Percentiles rank a stretch among this genome's conserved stretches.
Evolutionary conservation across 345 rosid species (phyloP).

Genomic region (Euphorbia peplus): DNA sequence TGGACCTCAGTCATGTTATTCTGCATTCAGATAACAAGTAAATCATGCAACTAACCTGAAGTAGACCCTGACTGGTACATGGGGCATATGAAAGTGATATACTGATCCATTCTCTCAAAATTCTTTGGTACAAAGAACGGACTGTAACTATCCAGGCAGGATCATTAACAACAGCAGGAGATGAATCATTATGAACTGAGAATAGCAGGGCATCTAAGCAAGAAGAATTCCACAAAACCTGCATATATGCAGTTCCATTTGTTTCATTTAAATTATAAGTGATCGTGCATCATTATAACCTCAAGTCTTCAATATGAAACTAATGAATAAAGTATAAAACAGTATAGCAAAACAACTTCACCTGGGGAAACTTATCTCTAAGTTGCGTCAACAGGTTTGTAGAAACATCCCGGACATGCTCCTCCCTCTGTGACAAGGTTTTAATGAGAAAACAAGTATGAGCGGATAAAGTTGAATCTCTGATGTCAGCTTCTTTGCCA

Average conservation of each 20-base stretch:
- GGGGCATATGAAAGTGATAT: slow-evolving; percentile 93
- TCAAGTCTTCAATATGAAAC: slow-evolving; percentile 4
- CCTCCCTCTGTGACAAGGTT: slow-evolving; percentile 96
- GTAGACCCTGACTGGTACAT: slow-evolving; percentile 97
- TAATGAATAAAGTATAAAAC: not conserved
- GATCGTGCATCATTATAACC: slow-evolving; percentile 14
- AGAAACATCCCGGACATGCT: slow-evolving; percentile 79
- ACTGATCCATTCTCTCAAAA: slow-evolving; percentile 88
- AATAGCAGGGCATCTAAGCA: slow-evolving; percentile 84
- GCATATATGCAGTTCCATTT: slow-evolving; percentile 30
- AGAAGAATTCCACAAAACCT: slow-evolving; percentile 97
- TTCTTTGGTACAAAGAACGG: slow-evolving; percentile 79
- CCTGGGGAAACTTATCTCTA: slow-evolving; percentile 98
- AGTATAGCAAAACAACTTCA: slow-evolving; percentile 24
- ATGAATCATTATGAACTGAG: slow-evolving; percentile 62
- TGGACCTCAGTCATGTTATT: slow-evolving; percentile 57
- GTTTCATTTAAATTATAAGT: slow-evolving; percentile 16
- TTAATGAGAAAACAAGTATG: slow-evolving; percentile 92
- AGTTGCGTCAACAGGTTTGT: slow-evolving; percentile 84
- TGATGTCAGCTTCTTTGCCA: slow-evolving; percentile 72
- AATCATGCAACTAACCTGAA: slow-evolving; percentile 60
- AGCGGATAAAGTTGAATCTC: slow-evolving; percentile 75
- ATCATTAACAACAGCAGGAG: slow-evolving; percentile 74
- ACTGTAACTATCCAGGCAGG: slow-evolving; percentile 81
- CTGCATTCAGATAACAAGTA: not conserved